Evolutionary conservation across 345 rosid genomes (phyloP).

Genomic region (Hibiscus tridactylites): DNA sequence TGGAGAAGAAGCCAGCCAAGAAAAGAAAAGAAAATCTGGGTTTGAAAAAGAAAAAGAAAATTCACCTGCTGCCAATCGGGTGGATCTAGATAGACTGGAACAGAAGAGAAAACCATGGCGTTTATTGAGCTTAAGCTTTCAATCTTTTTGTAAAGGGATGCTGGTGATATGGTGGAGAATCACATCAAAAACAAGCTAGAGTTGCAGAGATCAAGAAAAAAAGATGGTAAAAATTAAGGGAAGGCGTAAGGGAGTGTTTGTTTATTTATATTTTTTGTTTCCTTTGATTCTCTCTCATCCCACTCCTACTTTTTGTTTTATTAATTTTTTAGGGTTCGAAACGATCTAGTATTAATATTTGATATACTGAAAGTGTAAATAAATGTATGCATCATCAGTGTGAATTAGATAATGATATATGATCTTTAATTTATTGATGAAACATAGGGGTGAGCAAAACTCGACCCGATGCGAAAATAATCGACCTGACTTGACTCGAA

Average conservation of each 20-base stretch:
- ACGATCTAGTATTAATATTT: too few species aligned
- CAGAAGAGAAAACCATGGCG: constrained; percentile 55
- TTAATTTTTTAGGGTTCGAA: constrained; percentile 24
- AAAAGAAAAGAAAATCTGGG: constrained; percentile 1
- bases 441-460: too few species aligned
- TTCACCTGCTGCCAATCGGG: constrained; percentile 57
- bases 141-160: constrained; percentile 14
- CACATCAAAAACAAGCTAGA: constrained; percentile 25
- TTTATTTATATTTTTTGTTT: constrained; percentile 23
- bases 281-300: constrained; percentile 12
- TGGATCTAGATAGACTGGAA: constrained; percentile 56
- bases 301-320: constrained; percentile 30
- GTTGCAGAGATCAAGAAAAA: constrained; percentile 16
- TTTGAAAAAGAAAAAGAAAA: not conserved
- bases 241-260: constrained; percentile 14
- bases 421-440: too few species aligned
- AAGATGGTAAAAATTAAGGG: constrained; percentile 26
- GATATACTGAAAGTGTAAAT: too few species aligned
- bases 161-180: constrained; percentile 44
- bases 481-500: too few species aligned
- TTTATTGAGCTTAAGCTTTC: constrained; percentile 12
- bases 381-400: too few species aligned
- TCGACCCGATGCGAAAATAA: too few species aligned
- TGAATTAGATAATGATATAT: too few species aligned
- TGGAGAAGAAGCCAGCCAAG: constrained; percentile 14